These are phyloP conservation scores for Pseudogymnoascus sp. DNA, from an alignment of 2,329 filamentous ascomycete species.

Conservation along the genomic window DNA sequence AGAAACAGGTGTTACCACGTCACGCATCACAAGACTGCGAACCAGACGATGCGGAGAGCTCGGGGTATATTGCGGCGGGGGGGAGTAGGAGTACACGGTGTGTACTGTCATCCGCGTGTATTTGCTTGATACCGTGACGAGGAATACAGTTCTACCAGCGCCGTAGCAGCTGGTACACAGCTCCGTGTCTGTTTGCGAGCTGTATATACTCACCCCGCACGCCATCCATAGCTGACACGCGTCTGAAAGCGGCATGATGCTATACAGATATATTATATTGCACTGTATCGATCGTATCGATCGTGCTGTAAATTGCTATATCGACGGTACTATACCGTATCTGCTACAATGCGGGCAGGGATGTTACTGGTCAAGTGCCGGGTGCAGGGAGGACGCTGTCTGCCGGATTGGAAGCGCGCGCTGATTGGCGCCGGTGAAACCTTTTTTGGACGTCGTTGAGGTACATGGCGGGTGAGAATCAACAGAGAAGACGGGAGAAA, in stretches of 20 bases:
- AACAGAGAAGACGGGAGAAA: neutral
- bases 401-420: neutral
- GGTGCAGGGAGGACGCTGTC: neutral
- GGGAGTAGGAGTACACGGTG: neutral
- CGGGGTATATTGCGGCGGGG: neutral
- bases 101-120: neutral
- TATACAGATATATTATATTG: neutral
- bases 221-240: neutral
- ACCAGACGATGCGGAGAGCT: neutral
- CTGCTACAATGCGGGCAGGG: slow-evolving; percentile 3
- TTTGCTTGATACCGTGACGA: neutral
- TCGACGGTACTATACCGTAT: neutral
- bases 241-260: neutral
- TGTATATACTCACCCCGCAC: neutral
- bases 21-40: slow-evolving; percentile 6
- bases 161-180: neutral
- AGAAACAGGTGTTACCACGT: neutral
- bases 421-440: slow-evolving; percentile 4
- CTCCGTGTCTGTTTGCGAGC: neutral
- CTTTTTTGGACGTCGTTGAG: slow-evolving; percentile 4
- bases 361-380: neutral
- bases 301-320: neutral
- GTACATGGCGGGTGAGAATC: neutral
- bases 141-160: neutral
- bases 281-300: slow-evolving; percentile 6